Conservation (phyloP, 116 monocot species). For the Papilionanthe hybrid region DNA sequence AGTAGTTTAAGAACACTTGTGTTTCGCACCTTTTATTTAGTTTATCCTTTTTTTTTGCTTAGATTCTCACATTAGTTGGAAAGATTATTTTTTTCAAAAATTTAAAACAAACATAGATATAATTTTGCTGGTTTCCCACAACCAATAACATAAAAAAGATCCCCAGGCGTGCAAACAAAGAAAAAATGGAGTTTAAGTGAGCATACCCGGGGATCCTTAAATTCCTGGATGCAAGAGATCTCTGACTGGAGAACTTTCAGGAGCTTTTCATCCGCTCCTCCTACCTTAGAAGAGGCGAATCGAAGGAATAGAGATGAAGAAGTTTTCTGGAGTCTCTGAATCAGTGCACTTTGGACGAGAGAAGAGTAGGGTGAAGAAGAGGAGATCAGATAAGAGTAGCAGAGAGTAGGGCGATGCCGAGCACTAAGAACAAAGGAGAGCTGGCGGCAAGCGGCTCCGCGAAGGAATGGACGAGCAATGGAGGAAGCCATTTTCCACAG, state of each 20-base stretch:
- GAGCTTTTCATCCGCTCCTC: constrained; percentile 6
- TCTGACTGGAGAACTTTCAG: constrained; percentile 3
- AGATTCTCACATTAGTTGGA: too few species aligned
- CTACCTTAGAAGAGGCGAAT: constrained; percentile 11
- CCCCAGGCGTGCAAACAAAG: not conserved
- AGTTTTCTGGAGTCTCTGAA: not conserved
- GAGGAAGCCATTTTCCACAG: constrained; percentile 1
- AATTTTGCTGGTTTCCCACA: too few species aligned
- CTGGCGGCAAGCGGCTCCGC: not conserved
- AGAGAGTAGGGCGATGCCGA: not conserved
- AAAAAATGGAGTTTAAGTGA: not conserved
- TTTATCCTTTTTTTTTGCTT: too few species aligned
- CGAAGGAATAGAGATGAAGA: not conserved
- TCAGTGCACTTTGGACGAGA: not conserved
- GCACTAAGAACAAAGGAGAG: not conserved
- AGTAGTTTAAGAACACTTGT: too few species aligned
- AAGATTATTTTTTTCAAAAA: too few species aligned
- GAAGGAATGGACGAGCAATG: not conserved
- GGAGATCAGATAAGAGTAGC: not conserved
- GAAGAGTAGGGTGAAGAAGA: not conserved
- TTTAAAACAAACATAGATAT: too few species aligned
- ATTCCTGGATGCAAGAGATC: constrained; percentile 6
- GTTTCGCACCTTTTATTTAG: too few species aligned
- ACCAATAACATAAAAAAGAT: too few species aligned
- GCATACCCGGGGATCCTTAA: not conserved